Evolutionary conservation across 129 eudicot genomes (phyloP).

Genomic region (Helianthus tuberosus): DNA sequence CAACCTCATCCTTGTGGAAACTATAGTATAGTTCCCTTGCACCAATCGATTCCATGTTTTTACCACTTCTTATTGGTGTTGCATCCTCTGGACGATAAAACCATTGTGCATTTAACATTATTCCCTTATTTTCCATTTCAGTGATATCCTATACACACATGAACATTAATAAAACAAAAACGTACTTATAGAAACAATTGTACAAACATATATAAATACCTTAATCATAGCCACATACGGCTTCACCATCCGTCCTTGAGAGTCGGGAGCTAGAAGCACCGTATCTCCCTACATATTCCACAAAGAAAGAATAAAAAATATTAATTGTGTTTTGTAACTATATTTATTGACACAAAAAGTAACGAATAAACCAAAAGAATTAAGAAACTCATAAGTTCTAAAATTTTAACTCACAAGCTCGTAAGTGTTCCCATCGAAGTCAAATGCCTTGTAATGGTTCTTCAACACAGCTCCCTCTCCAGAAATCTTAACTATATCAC

Average conservation of each 20-base stretch:
- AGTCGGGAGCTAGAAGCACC: constrained; percentile 63
- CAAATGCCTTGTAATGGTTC: constrained; percentile 38
- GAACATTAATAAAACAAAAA: not conserved
- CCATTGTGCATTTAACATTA: constrained; percentile 80
- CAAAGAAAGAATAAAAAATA: not conserved
- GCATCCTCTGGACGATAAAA: constrained; percentile 93
- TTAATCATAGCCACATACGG: constrained; percentile 80
- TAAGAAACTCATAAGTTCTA: not conserved
- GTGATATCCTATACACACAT: constrained; percentile 53
- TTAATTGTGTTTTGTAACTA: not conserved
- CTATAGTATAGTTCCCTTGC: constrained; percentile 76
- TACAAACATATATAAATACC: constrained; percentile 35
- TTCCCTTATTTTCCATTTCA: constrained; percentile 40
- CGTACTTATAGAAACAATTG: not conserved
- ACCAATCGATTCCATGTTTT: constrained; percentile 58
- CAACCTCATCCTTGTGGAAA: constrained; percentile 79
- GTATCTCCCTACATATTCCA: constrained; percentile 58
- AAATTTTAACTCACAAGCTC: constrained; percentile 42
- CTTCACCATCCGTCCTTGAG: constrained; percentile 39
- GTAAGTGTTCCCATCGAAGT: constrained; percentile 48
- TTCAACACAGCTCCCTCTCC: constrained; percentile 41
- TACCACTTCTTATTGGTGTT: constrained; percentile 50
- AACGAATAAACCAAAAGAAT: not conserved
- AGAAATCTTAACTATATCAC: constrained; percentile 52
- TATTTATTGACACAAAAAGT: not conserved